Evolutionary conservation across 768 basidiomycete genomes (phyloP).

Genomic region (Suillus subaureus): DNA sequence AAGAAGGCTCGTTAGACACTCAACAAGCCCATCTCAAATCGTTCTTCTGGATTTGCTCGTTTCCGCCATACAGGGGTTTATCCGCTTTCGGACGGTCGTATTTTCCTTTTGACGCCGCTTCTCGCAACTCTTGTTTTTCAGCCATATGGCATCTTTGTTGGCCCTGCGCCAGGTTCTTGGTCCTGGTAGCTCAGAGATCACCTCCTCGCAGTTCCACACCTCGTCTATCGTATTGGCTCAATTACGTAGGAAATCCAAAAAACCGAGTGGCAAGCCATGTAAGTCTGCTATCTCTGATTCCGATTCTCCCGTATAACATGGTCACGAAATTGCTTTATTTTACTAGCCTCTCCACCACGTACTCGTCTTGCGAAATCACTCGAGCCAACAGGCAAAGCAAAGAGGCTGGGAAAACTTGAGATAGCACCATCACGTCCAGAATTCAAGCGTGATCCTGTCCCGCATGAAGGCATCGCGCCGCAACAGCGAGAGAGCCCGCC

Average conservation of each 20-base stretch:
- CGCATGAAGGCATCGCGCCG: constrained; percentile 21
- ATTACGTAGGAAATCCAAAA: constrained; percentile 1
- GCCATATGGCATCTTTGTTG: background rate
- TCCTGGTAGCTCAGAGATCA: background rate
- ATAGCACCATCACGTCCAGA: constrained; percentile 23
- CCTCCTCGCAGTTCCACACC: background rate
- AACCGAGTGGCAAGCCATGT: background rate
- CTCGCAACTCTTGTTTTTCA: background rate
- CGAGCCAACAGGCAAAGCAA: constrained; percentile 28
- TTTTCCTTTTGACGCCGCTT: background rate
- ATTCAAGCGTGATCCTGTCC: constrained; percentile 20
- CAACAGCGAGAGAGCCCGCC: background rate
- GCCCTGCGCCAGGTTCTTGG: background rate
- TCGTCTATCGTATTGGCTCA: background rate
- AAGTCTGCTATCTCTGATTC: background rate
- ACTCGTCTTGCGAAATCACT: constrained; percentile 31
- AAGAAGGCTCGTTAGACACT: too few species aligned
- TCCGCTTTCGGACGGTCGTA: background rate
- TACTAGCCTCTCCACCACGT: background rate
- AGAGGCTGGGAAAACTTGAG: constrained; percentile 29
- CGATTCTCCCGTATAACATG: background rate
- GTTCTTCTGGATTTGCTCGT: background rate
- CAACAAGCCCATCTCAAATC: too few species aligned
- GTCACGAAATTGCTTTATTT: background rate
- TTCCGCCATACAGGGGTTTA: constrained; percentile 2